Base-by-base conservation (phyloP, 2,329 filamentous ascomycete species). In the Xylaria polymorpha region DNA sequence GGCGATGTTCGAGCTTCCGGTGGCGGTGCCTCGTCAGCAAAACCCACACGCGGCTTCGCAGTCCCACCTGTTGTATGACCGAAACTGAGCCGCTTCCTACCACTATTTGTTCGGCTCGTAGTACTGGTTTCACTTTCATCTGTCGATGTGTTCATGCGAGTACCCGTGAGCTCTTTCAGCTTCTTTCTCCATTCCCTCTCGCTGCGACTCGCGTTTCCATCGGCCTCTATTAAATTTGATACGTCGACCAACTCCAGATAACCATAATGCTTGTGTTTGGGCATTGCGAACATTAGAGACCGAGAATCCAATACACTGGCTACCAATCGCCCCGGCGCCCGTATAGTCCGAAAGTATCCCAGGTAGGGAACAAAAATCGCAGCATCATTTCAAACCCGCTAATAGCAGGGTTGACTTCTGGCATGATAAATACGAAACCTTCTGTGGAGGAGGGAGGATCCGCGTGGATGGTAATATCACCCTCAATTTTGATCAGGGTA, bases 221-320 rank as follows among this genome's bases (percentile, higher is more conserved):
- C 87, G 3, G 91, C 91, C 71, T 92, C 86, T 70, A 99, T 94
- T 50, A 98, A 83, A 62, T 87, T 87, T 4, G 91, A 90, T 18
- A 98, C 93, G 77, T 99, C 96, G 65, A 94, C 82, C 43, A 94
- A 90, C 76, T 98, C 96, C 32, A 99, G 83, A 76, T 98, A 98
- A 0, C 95, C 94, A 76, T 97, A 97, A 72, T 92, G 88, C 62
- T 91, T 90, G 74, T 96, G 90, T 74, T 92, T 93, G 0, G 96
- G 95, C 91, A 99, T 97, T 6, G 94, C 96, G 80, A 98, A 99
- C 96, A 99, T 99, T 72, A 99, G 85, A 66, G 96, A 97, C 55
- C 94, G 89, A 4, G 92, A 85, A 80, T 98, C 94, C 53, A 94
- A 87, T 0, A 92, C 91, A 77, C 97, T 97, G 2, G 96, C 94